Conservation (phyloP, 306 rosid species). For the Hippophae gyantsensis region DNA sequence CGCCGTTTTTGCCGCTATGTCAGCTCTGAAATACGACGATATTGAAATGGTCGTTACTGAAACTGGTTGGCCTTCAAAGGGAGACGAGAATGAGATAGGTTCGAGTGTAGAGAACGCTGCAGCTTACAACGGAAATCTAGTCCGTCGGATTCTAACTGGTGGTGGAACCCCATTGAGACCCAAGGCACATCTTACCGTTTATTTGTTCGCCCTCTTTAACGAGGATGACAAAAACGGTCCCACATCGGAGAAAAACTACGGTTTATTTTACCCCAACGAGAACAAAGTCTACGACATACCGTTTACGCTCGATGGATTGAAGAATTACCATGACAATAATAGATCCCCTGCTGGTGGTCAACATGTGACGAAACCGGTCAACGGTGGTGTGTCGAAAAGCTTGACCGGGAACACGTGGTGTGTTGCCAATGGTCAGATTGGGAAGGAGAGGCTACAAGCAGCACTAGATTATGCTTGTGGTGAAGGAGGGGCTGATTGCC, state of each 20-base stretch:
- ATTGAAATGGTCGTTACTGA: constrained; percentile 58
- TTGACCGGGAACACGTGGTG: constrained; percentile 72
- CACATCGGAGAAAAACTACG: constrained; percentile 78
- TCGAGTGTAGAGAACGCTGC: constrained; percentile 74
- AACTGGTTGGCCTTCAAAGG: constrained; percentile 89
- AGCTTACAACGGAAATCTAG: constrained; percentile 76
- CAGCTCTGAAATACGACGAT: constrained; percentile 59
- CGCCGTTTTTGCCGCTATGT: constrained; percentile 82
- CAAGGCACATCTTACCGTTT: constrained; percentile 77
- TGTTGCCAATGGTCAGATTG: constrained; percentile 61
- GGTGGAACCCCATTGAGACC: constrained; percentile 80
- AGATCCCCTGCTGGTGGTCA: constrained; percentile 14
- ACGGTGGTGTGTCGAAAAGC: constrained; percentile 64
- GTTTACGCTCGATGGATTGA: constrained; percentile 47
- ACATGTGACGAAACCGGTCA: constrained; percentile 2
- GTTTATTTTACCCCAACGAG: constrained; percentile 65
- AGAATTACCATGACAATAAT: constrained; percentile 32
- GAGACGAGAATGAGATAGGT: constrained; percentile 73
- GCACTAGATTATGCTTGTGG: constrained; percentile 93
- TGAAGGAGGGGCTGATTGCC: constrained; percentile 89
- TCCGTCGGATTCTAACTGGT: constrained; percentile 58
- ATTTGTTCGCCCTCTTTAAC: constrained; percentile 78
- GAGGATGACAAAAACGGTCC: constrained; percentile 76
- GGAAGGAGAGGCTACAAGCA: constrained; percentile 52
- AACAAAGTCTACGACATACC: constrained; percentile 65